Conservation (phyloP, 805 yeast genomes). For the Starmera dryadoides region DNA sequence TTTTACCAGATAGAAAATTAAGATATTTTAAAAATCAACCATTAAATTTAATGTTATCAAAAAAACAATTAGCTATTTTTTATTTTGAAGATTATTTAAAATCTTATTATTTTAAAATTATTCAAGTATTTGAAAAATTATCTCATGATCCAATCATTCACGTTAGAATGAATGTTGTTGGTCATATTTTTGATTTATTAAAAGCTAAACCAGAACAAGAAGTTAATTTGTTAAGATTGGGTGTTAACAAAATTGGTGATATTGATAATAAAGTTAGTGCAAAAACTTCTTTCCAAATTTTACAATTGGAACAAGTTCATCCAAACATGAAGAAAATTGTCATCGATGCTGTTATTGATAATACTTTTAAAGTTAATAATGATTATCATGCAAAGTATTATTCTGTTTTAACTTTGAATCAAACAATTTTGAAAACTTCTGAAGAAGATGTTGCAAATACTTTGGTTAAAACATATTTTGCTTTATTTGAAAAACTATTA, state of each 20-base stretch:
- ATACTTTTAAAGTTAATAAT: conserved; percentile 61
- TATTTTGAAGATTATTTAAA: conserved; percentile 90
- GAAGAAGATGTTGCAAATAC: conserved; percentile 80
- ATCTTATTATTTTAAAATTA: conserved; percentile 62
- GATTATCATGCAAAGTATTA: conserved; percentile 89
- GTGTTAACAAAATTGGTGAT: conserved; percentile 93
- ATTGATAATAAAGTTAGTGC: conserved; percentile 85
- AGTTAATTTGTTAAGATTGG: conserved; percentile 78
- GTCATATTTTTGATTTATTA: conserved; percentile 73
- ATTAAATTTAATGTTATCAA: conserved; percentile 35
- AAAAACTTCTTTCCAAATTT: conserved; percentile 72
- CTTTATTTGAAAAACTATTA: conserved; percentile 76
- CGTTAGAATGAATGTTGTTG: conserved; percentile 71
- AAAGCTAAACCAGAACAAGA: conserved; percentile 94
- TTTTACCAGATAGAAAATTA: conserved; percentile 81
- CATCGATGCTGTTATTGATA: conserved; percentile 73
- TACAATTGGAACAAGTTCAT: conserved; percentile 81
- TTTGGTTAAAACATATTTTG: conserved; percentile 77
- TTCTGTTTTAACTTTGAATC: conserved; percentile 82
- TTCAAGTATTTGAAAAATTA: conserved; percentile 69
- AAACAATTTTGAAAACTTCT: conserved; percentile 75
- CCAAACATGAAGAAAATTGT: conserved; percentile 91
- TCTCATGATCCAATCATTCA: conserved; percentile 89
- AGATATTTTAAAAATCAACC: conserved; percentile 72
- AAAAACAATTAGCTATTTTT: conserved; percentile 58